Conservation (phyloP, 2,329 filamentous ascomycete species). For the Coccinonectria pachysandricola region DNA sequence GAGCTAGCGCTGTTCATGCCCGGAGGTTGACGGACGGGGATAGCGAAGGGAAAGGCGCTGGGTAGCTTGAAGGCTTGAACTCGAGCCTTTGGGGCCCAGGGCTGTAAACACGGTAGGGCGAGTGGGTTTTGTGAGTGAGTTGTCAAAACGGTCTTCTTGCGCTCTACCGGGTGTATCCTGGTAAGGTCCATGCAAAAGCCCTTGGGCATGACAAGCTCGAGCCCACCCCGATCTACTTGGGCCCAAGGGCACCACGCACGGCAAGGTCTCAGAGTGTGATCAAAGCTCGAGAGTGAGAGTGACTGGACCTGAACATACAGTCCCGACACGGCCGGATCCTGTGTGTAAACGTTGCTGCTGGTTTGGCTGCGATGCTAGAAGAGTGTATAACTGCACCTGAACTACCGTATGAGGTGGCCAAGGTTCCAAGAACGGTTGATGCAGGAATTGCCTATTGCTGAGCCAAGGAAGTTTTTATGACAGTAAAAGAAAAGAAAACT, state of each 20-base stretch:
- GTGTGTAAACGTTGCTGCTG: too few relatives aligned
- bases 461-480: too few relatives aligned
- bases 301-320: slow-evolving; percentile 12
- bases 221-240: slow-evolving; percentile 29
- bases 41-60: slow-evolving; percentile 20
- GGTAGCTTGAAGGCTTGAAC: slow-evolving; percentile 16
- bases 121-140: slow-evolving; percentile 24
- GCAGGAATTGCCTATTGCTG: too few relatives aligned
- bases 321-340: too few relatives aligned
- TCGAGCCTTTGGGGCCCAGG: slow-evolving; percentile 17
- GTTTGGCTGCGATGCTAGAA: too few relatives aligned
- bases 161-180: slow-evolving; percentile 32
- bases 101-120: slow-evolving; percentile 10
- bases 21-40: slow-evolving; percentile 15
- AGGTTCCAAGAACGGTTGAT: too few relatives aligned
- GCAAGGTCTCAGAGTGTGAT: slow-evolving; percentile 28
- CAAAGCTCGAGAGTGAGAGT: slow-evolving; percentile 10
- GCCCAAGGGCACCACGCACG: slow-evolving; percentile 28
- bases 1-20: slow-evolving; percentile 21
- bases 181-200: slow-evolving; percentile 26
- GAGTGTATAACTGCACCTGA: too few relatives aligned
- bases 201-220: slow-evolving; percentile 30
- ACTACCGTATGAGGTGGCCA: too few relatives aligned
- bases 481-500: too few relatives aligned
- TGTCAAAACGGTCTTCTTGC: slow-evolving; percentile 27